phyloP scores from a whole-genome alignment of 2,329 filamentous ascomycete species.

The Thyridium curvatum region DNA sequence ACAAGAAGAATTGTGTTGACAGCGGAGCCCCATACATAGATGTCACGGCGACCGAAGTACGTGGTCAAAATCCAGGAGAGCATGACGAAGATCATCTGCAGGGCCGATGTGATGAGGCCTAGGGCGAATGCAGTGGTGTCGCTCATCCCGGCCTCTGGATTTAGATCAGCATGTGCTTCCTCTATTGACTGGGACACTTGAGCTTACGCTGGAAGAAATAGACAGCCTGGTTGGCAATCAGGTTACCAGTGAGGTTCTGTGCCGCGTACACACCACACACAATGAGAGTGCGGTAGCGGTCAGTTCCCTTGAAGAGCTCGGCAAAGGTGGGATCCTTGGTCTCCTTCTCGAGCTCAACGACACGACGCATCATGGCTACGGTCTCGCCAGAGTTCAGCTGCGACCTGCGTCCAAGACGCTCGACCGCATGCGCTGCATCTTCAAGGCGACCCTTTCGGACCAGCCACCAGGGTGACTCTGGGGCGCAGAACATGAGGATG shows the following conservation, averaged over 20 bases:
- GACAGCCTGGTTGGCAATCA: slow-evolving; percentile 57
- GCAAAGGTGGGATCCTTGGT: slow-evolving; percentile 38
- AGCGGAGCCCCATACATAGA: slow-evolving; percentile 55
- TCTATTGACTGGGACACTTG: neutral
- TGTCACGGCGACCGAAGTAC: slow-evolving; percentile 56
- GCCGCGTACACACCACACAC: slow-evolving; percentile 51
- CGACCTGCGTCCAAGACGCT: slow-evolving; percentile 39
- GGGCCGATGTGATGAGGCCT: slow-evolving; percentile 57
- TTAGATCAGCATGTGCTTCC: slow-evolving; percentile 19
- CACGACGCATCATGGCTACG: slow-evolving; percentile 54
- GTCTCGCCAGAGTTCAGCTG: slow-evolving; percentile 28
- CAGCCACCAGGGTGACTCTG: slow-evolving; percentile 50
- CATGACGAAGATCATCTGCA: slow-evolving; percentile 58
- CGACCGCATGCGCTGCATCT: slow-evolving; percentile 36
- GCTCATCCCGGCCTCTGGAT: slow-evolving; percentile 54
- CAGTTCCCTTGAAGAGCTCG: slow-evolving; percentile 49
- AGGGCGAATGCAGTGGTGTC: slow-evolving; percentile 51
- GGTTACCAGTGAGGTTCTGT: slow-evolving; percentile 56
- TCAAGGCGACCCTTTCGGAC: slow-evolving; percentile 42
- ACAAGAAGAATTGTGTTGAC: slow-evolving; percentile 49
- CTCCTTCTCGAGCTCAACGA: slow-evolving; percentile 45
- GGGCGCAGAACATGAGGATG: slow-evolving; percentile 42
- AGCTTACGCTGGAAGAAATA: slow-evolving; percentile 51
- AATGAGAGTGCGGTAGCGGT: slow-evolving; percentile 46
- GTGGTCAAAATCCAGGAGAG: slow-evolving; percentile 61